A percentile compares a stretch with the other conserved stretches of the same genome.
phyloP scores from a whole-genome alignment of 805 yeast species.

The Candida sithepensis region DNA sequence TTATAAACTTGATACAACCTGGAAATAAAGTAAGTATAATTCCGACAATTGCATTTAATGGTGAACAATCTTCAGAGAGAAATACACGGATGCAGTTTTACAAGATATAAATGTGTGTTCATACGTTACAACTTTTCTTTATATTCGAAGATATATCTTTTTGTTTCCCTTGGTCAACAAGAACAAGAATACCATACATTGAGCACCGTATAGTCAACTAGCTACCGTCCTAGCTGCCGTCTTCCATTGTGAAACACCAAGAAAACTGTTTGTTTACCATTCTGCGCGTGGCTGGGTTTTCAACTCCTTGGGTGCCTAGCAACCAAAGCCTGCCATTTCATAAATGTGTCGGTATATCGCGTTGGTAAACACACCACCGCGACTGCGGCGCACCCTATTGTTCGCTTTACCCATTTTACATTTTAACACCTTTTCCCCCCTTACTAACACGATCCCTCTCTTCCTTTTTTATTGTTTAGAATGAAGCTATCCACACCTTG shows the following conservation, averaged over 20 bases:
- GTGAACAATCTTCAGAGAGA: no score
- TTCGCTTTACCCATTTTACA: neutral
- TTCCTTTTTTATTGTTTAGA: neutral
- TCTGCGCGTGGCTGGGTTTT: constrained; percentile 3
- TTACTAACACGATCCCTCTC: neutral
- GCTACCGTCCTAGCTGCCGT: neutral
- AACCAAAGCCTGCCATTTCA: neutral
- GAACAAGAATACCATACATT: no score
- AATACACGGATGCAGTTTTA: no score
- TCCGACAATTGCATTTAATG: no score
- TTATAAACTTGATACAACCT: no score
- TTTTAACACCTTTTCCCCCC: neutral
- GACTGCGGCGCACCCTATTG: neutral
- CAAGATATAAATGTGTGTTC: no score
- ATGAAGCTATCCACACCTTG: constrained; percentile 25
- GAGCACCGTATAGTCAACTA: no score
- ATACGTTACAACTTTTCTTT: no score
- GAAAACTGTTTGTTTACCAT: neutral
- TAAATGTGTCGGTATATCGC: neutral
- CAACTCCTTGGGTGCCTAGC: neutral
- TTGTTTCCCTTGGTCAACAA: no score
- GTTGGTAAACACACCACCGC: neutral
- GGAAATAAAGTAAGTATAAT: no score
- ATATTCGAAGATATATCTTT: no score
- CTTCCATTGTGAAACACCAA: neutral